phyloP scores from a whole-genome alignment of 2,329 filamentous ascomycete genomes.

The Annulohypoxylon truncatum region DNA sequence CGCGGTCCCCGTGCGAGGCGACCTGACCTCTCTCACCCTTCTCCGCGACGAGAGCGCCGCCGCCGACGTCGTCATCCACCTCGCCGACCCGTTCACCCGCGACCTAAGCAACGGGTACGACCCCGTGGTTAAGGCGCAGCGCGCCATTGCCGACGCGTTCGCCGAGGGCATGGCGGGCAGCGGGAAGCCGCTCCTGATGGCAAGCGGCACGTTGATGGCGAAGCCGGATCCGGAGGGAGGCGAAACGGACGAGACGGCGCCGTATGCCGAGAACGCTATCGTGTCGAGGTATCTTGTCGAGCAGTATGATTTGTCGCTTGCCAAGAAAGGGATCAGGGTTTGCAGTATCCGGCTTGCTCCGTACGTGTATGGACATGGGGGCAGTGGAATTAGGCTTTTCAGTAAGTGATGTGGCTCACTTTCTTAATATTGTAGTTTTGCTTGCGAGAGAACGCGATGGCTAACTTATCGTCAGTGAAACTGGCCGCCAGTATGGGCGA shows the following conservation, averaged over 20 bases:
- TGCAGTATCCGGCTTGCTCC: slow-evolving; percentile 55
- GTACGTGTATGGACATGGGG: slow-evolving; percentile 58
- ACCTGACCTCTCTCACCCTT: slow-evolving; percentile 53
- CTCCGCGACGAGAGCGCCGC: slow-evolving; percentile 53
- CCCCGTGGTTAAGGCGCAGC: slow-evolving; percentile 49
- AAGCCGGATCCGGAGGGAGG: slow-evolving; percentile 45
- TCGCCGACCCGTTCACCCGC: slow-evolving; percentile 51
- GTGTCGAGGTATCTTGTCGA: slow-evolving; percentile 48
- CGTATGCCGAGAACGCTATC: slow-evolving; percentile 38
- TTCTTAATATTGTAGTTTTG: neutral
- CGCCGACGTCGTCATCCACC: slow-evolving; percentile 58
- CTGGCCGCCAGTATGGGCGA: slow-evolving; percentile 48
- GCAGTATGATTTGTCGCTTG: slow-evolving; percentile 48
- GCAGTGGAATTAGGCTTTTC: slow-evolving; percentile 39
- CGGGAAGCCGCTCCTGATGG: slow-evolving; percentile 52
- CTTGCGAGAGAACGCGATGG: neutral
- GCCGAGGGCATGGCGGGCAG: slow-evolving; percentile 50
- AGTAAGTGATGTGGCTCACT: slow-evolving; percentile 1
- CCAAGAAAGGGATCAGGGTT: slow-evolving; percentile 51
- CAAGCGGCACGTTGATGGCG: slow-evolving; percentile 49
- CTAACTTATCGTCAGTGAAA: slow-evolving; percentile 31
- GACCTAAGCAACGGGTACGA: slow-evolving; percentile 47
- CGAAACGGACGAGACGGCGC: slow-evolving; percentile 46
- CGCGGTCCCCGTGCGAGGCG: slow-evolving; percentile 55
- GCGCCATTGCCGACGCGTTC: slow-evolving; percentile 54